Evolutionary conservation across 495 filamentous ascomycete species (phyloP).

Genomic region (Astrothelium subdiscretum): DNA sequence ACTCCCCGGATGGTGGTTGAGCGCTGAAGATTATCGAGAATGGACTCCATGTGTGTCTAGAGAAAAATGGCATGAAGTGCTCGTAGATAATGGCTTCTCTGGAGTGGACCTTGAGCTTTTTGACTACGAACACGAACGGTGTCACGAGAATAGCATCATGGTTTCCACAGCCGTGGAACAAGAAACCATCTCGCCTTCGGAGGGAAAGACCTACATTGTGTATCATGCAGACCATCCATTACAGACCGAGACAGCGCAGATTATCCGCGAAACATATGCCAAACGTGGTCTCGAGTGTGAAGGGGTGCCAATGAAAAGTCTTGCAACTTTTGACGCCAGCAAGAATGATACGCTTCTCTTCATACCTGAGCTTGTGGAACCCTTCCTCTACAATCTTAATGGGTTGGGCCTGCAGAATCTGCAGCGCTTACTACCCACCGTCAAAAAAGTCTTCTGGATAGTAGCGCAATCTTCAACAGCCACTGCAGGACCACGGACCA

Average conservation of each 20-base stretch:
- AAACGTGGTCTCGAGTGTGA: background rate
- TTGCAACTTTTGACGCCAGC: background rate
- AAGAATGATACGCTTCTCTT: background rate
- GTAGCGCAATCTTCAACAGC: no score
- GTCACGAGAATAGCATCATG: conserved; percentile 5
- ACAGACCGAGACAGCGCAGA: background rate
- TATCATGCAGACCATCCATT: background rate
- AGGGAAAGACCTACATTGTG: background rate
- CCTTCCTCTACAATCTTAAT: no score
- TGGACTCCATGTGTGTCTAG: background rate
- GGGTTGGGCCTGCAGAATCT: no score
- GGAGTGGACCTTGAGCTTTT: conserved; percentile 13
- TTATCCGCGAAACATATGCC: background rate
- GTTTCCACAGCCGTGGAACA: conserved; percentile 6
- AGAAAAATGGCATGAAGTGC: conserved; percentile 14
- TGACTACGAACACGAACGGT: background rate
- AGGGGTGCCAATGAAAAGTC: background rate
- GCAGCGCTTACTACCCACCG: no score
- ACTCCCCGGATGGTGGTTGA: conserved; percentile 6
- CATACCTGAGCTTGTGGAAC: background rate
- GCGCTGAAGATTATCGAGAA: background rate
- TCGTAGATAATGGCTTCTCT: conserved; percentile 17
- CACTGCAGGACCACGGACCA: no score
- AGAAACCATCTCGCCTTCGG: background rate
- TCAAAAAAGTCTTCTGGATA: no score